Conservation (phyloP, 208 protist species). For the Kentomonas sorsogonicus region DNA sequence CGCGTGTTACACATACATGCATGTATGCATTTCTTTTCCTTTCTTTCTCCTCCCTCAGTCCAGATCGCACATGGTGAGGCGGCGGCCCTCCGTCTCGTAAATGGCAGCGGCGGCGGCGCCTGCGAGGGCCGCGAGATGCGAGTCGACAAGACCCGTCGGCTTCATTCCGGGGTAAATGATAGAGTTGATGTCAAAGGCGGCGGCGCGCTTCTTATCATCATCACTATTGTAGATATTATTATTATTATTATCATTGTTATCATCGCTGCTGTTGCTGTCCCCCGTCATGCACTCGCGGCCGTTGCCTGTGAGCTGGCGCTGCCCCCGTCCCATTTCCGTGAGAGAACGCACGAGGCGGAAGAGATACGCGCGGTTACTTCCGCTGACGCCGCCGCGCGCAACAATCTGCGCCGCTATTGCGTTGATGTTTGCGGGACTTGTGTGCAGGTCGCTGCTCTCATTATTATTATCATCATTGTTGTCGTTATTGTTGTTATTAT, state of each 20-base stretch:
- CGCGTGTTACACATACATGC: neutral
- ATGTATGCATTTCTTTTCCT: neutral
- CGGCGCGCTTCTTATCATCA: neutral
- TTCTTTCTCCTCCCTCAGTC: neutral
- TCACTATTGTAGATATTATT: too few species aligned
- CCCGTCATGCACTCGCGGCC: too few species aligned
- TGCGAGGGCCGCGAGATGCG: too few species aligned
- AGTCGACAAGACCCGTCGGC: too few species aligned
- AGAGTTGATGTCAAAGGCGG: neutral
- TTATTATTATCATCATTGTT: too few species aligned
- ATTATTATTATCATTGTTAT: too few species aligned
- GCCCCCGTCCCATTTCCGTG: slow-evolving; percentile 31
- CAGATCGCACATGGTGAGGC: neutral
- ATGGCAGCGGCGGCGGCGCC: too few species aligned
- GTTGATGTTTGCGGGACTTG: too few species aligned
- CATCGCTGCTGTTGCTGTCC: too few species aligned
- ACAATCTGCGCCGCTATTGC: slow-evolving; percentile 64
- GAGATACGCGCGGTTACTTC: slow-evolving; percentile 73
- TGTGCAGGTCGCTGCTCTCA: too few species aligned
- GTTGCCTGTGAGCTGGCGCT: slow-evolving; percentile 65
- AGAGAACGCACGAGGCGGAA: slow-evolving; percentile 54
- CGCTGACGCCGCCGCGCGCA: slow-evolving; percentile 42
- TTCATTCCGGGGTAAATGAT: neutral
- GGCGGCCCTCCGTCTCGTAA: too few species aligned
- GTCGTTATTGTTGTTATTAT: too few species aligned